Conservation (phyloP, 805 yeast genomes). For the Saturnispora diversa region DNA sequence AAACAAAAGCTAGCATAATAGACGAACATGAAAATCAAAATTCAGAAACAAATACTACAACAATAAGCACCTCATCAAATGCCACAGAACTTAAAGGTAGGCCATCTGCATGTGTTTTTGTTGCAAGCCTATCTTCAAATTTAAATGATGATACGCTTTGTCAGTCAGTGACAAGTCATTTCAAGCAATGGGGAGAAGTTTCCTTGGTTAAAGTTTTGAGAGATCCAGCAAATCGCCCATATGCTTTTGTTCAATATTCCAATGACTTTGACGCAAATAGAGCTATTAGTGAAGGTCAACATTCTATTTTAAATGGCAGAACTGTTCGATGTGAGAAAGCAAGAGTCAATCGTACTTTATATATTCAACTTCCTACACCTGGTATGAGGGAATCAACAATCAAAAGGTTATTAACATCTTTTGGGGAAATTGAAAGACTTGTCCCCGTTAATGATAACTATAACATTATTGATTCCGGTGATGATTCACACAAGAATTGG, state of each 20-base stretch:
- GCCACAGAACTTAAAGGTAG: conserved; percentile 37
- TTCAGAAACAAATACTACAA: too few relatives aligned
- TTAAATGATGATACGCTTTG: conserved; percentile 65
- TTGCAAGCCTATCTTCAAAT: conserved; percentile 69
- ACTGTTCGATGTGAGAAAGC: conserved; percentile 84
- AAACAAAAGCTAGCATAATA: background rate
- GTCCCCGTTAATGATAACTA: conserved; percentile 35
- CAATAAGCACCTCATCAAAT: conserved; percentile 5
- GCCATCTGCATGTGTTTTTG: conserved; percentile 84
- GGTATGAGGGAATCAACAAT: conserved; percentile 28
- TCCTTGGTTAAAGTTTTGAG: conserved; percentile 73
- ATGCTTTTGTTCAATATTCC: conserved; percentile 84
- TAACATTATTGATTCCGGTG: conserved; percentile 14
- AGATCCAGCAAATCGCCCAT: conserved; percentile 76
- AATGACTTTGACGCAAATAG: conserved; percentile 58
- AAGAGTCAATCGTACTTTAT: conserved; percentile 80
- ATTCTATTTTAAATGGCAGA: conserved; percentile 62
- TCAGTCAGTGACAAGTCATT: conserved; percentile 59
- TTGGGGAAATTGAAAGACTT: conserved; percentile 72
- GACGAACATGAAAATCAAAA: too few relatives aligned
- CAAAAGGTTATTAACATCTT: conserved; percentile 35
- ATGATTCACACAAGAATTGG: conserved; percentile 37
- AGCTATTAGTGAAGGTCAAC: conserved; percentile 66
- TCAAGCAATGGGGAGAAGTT: conserved; percentile 62
- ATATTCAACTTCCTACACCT: conserved; percentile 35